Evolutionary conservation across 441 rosid genomes (phyloP), one percentile per base, ranked within the genome.

Genomic region (California macrophylla): DNA sequence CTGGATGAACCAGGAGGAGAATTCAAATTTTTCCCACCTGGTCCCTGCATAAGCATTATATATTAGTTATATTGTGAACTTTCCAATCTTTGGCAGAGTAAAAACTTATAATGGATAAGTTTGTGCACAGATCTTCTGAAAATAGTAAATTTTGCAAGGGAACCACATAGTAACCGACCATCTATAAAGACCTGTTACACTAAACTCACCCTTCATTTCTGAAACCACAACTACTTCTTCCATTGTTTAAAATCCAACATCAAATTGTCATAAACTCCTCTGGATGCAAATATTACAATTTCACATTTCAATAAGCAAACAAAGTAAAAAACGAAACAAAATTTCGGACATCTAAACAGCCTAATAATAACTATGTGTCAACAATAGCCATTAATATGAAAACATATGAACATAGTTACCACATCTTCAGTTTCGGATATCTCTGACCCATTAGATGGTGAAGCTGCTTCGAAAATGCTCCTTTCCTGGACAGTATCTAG

Each of bases 381-480:
- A 47, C 45, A 67, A 3, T 7, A n/a, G 20, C 52, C 28, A 60
- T 60, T 60, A 60, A 24, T n/a, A 45, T 15, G 34, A 23, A 69
- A 67, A 45, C 45, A 38, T 16, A 61, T 23, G 26, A 67, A 18
- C 24, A 34, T 23, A 40, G 71, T 67, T 80, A 93, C 98, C 87
- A 21, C 77, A 73, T 89, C 97, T 77, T 93, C 97, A 54, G 86
- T 81, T 84, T 93, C 96, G 13, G 95, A 86, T 86, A 89, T 91
- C 82, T 89, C 96, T 63, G 93, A 88, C 64, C 86, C 87, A 73
- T 82, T 77, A 61, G 90, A 80, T 76, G 70, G 68, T 69, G 87
- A 69, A 58, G 93, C 79, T 76, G 84, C 80, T 84, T 91, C 95
- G 65, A 81, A 86, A 70, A 88, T 81, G 79, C 92, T 80, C 76